phyloP scores from a whole-genome alignment of 169 alveolate species.

The Prorocentrum cordatum region DNA sequence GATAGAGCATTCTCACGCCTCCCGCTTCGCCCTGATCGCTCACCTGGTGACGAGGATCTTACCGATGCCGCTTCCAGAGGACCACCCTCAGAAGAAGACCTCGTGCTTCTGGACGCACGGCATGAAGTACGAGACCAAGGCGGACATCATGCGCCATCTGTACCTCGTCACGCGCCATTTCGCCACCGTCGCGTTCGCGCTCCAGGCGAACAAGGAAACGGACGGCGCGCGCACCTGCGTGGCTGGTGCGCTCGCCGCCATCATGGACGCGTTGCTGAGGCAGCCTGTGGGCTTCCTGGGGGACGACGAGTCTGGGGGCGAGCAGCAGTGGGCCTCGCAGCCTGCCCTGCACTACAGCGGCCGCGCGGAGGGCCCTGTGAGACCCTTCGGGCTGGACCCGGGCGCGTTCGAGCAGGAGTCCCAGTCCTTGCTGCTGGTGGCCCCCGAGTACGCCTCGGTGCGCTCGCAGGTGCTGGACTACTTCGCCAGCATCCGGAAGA shows the following conservation, averaged over 20 bases:
- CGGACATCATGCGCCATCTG: slow-evolving; percentile 13
- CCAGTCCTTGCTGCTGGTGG: slow-evolving; percentile 3
- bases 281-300: neutral
- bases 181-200: neutral
- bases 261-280: slow-evolving; percentile 45
- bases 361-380: neutral
- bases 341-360: slow-evolving; percentile 28
- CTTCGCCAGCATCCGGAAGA: slow-evolving; percentile 11
- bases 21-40: slow-evolving; percentile 12
- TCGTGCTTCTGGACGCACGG: slow-evolving; percentile 24
- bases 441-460: slow-evolving; percentile 20
- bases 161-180: neutral
- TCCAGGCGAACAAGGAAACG: slow-evolving; percentile 5
- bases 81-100: neutral
- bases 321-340: slow-evolving; percentile 13
- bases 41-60: neutral
- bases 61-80: slow-evolving; percentile 25
- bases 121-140: slow-evolving; percentile 11
- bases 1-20: slow-evolving; percentile 1
- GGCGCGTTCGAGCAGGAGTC: slow-evolving; percentile 8
- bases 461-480: slow-evolving; percentile 32
- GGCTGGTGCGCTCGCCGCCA: neutral
- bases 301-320: no score
- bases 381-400: neutral
- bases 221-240: slow-evolving; percentile 33